A percentile compares a stretch with the other conserved stretches of the same genome.
Evolutionary conservation across 2,329 filamentous ascomycete genomes (phyloP).

Genomic region (Trichoderma endophyticum): DNA sequence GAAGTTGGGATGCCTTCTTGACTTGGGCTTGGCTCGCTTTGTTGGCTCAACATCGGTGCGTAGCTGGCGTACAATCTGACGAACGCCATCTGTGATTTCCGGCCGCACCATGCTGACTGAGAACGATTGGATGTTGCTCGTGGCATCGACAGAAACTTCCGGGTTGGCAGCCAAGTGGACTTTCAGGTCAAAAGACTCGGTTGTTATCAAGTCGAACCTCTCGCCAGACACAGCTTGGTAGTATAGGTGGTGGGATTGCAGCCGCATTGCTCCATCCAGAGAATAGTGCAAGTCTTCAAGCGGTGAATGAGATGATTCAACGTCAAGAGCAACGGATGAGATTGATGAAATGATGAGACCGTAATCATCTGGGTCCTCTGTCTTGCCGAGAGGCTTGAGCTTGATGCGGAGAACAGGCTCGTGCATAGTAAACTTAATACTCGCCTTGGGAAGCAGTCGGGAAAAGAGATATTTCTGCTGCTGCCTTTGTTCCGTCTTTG

Average conservation of each 20-base stretch:
- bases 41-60: slow-evolving; percentile 63
- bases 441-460: slow-evolving; percentile 87
- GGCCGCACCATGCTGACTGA: slow-evolving; percentile 85
- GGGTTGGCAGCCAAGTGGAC: slow-evolving; percentile 80
- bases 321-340: slow-evolving; percentile 86
- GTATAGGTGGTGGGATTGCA: slow-evolving; percentile 86
- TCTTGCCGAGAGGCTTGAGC: slow-evolving; percentile 70
- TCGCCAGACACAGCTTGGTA: slow-evolving; percentile 85
- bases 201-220: slow-evolving; percentile 82
- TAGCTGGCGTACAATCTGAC: slow-evolving; percentile 85
- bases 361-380: slow-evolving; percentile 71
- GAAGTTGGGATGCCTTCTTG: slow-evolving; percentile 60
- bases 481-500: slow-evolving; percentile 40
- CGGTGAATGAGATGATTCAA: slow-evolving; percentile 91
- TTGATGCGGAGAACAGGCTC: slow-evolving; percentile 91
- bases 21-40: slow-evolving; percentile 50
- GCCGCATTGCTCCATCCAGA: slow-evolving; percentile 73
- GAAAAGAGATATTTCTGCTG: slow-evolving; percentile 70
- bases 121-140: slow-evolving; percentile 79
- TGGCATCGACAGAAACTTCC: slow-evolving; percentile 76
- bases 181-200: slow-evolving; percentile 84
- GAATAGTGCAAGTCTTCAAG: slow-evolving; percentile 85
- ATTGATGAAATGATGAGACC: slow-evolving; percentile 94
- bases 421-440: slow-evolving; percentile 92
- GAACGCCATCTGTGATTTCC: slow-evolving; percentile 88